Conservation (phyloP, 2,329 filamentous ascomycete genomes). For the Trichoderma semiorbis region DNA sequence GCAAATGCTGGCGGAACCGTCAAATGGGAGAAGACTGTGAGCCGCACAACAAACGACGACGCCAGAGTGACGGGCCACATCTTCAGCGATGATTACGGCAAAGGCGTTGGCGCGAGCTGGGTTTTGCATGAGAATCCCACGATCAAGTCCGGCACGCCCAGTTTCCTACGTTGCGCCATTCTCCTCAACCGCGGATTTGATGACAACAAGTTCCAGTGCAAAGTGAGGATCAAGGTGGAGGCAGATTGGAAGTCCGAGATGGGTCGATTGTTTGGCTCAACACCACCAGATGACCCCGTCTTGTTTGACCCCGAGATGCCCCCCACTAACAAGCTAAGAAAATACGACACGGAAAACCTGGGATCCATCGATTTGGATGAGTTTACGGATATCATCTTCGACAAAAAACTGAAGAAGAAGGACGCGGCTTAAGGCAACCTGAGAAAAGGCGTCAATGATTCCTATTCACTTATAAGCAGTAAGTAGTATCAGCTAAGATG, state of each 20-base stretch:
- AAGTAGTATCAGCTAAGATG: not conserved
- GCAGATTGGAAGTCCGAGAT: conserved; percentile 30
- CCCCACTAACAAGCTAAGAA: conserved; percentile 21
- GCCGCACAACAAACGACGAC: conserved; percentile 18
- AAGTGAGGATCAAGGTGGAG: conserved; percentile 27
- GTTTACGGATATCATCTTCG: conserved; percentile 19
- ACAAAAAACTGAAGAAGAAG: conserved; percentile 19
- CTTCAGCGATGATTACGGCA: conserved; percentile 23
- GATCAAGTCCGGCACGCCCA: conserved; percentile 16
- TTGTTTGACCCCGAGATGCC: conserved; percentile 21
- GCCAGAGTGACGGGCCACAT: conserved; percentile 19
- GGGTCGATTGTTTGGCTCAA: conserved; percentile 27
- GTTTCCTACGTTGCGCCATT: conserved; percentile 17
- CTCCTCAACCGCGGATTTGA: conserved; percentile 20
- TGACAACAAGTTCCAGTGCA: conserved; percentile 28
- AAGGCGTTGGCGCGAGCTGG: conserved; percentile 22
- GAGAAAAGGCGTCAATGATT: not conserved
- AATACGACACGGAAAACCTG: conserved; percentile 20
- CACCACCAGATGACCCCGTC: conserved; percentile 22
- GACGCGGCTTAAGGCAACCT: not conserved
- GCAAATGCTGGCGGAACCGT: conserved; percentile 19
- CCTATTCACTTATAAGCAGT: not conserved
- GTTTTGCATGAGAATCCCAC: conserved; percentile 20
- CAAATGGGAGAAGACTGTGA: conserved; percentile 25
- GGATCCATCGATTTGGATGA: conserved; percentile 18